These are phyloP conservation scores for Geranomyces variabilis DNA, from an alignment of 192 early-diverging fungal genomes.

Conservation along the genomic window DNA sequence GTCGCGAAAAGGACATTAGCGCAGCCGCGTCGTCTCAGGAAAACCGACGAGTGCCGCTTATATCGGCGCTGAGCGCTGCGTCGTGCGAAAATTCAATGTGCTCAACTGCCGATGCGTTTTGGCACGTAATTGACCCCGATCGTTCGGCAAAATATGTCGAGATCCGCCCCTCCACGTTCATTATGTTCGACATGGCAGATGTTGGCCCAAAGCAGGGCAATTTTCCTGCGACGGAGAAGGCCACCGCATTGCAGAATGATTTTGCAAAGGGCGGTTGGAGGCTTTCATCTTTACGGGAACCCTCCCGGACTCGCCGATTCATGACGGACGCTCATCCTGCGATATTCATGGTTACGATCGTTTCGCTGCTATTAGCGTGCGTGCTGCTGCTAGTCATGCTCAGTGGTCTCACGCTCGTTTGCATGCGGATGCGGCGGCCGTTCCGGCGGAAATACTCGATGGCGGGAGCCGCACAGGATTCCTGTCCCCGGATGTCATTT, in stretches of 20 bases:
- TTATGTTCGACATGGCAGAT: slow-evolving; percentile 6
- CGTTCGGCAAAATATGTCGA: slow-evolving; percentile 53
- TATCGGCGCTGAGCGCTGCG: not conserved
- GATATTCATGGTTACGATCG: slow-evolving; percentile 21
- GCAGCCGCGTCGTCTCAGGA: not conserved
- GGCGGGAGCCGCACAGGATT: no score
- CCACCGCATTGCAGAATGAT: not conserved
- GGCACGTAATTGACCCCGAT: slow-evolving; percentile 56
- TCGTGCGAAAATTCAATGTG: slow-evolving; percentile 39
- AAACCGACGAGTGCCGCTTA: not conserved
- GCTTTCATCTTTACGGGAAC: not conserved
- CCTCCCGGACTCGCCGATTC: slow-evolving; percentile 6
- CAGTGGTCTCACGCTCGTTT: not conserved
- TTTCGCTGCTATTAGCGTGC: slow-evolving; percentile 12
- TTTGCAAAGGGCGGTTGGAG: not conserved
- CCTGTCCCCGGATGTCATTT: no score
- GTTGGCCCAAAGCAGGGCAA: not conserved
- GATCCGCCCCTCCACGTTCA: slow-evolving; percentile 42
- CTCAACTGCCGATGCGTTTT: slow-evolving; percentile 48
- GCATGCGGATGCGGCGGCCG: slow-evolving; percentile 1
- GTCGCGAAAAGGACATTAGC: slow-evolving; percentile 3
- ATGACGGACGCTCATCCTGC: slow-evolving; percentile 23
- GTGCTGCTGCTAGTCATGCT: not conserved
- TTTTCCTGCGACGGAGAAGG: no score
- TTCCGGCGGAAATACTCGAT: not conserved